A percentile compares a stretch with the other conserved stretches of the same genome.
These are phyloP conservation scores for Neopestalotiopsis rosae DNA, from an alignment of 2,329 filamentous ascomycete genomes.

Conservation along the genomic window DNA sequence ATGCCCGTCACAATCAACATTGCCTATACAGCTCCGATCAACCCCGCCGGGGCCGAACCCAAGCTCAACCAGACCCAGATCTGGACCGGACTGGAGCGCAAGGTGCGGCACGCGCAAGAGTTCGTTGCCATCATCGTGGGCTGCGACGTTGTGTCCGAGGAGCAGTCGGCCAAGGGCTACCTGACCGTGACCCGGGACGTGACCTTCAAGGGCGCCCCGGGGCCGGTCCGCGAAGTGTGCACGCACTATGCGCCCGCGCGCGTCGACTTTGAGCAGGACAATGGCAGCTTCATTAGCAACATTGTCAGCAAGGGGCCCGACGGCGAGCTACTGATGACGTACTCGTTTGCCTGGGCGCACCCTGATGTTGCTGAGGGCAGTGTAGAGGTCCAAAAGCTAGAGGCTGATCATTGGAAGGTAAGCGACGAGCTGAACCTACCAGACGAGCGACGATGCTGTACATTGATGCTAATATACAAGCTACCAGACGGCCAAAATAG, in stretches of 20 bases:
- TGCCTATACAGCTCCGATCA: conserved; percentile 42
- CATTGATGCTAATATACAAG: conserved; percentile 3
- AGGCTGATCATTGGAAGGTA: conserved; percentile 34
- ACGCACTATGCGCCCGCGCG: conserved; percentile 37
- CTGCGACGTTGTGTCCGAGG: conserved; percentile 38
- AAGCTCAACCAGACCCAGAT: conserved; percentile 37
- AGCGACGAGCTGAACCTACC: neutral
- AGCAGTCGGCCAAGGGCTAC: conserved; percentile 26
- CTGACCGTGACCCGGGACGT: conserved; percentile 35
- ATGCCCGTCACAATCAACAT: conserved; percentile 40
- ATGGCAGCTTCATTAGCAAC: conserved; percentile 42
- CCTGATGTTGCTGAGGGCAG: conserved; percentile 33
- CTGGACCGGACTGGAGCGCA: conserved; percentile 43
- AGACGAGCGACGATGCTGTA: too few species aligned
- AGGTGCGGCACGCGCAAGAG: conserved; percentile 40
- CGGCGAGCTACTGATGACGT: conserved; percentile 40
- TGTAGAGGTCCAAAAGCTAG: conserved; percentile 30
- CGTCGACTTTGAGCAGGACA: conserved; percentile 41
- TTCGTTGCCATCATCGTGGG: conserved; percentile 42
- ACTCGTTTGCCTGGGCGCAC: conserved; percentile 42
- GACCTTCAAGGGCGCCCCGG: conserved; percentile 29
- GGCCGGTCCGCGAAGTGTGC: conserved; percentile 35
- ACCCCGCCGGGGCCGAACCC: conserved; percentile 36
- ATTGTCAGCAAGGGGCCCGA: conserved; percentile 35
- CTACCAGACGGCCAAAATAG: conserved; percentile 33